Evolutionary conservation across 75 land plant species (phyloP).

Genomic region (Selaginella tamariscina): DNA sequence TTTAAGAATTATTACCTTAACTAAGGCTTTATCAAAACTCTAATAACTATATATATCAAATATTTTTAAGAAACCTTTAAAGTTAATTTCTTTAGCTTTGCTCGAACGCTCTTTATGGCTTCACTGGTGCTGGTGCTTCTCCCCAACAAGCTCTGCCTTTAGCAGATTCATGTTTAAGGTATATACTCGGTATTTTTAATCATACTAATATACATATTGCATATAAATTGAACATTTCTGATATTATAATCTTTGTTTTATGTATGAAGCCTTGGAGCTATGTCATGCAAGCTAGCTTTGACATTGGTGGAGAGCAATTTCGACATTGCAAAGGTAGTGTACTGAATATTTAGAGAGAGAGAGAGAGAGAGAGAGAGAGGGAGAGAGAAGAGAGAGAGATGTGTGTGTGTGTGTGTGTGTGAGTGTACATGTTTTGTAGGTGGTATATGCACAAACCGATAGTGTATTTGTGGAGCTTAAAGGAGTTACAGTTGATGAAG

Average conservation of each 20-base stretch:
- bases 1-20: no score
- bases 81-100: constrained; percentile 19
- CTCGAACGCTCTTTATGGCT: constrained; percentile 33
- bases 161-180: constrained; percentile 33
- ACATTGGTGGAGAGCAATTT: constrained; percentile 20
- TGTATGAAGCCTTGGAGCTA: constrained; percentile 26
- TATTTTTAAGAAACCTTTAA: no score
- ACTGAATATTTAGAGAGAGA: no score
- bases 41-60: no score
- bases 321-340: constrained; percentile 17
- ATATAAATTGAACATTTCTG: not conserved
- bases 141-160: constrained; percentile 30
- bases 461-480: constrained; percentile 26
- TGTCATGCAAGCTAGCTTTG: constrained; percentile 26
- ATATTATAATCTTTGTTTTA: not conserved
- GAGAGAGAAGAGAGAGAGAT: no score
- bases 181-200: not conserved
- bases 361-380: no score
- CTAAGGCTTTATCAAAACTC: no score
- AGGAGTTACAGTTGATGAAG: constrained; percentile 20
- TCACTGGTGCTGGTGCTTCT: constrained; percentile 32
- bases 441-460: constrained; percentile 32
- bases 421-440: no score
- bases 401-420: no score
- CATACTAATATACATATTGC: not conserved